Evolutionary conservation across 306 rosid species (phyloP).

Genomic region (Malus fusca): DNA sequence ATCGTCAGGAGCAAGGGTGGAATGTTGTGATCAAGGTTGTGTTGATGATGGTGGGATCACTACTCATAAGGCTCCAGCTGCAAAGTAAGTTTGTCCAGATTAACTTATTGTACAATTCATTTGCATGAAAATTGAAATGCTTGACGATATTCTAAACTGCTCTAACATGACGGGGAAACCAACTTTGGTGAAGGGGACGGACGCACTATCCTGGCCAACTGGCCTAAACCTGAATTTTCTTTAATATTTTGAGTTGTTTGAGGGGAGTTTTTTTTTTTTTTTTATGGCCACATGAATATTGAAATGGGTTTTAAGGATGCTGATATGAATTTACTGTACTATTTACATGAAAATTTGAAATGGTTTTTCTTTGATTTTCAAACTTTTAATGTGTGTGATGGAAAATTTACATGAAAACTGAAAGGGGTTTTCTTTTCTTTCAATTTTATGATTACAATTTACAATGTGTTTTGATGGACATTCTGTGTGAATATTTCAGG

Average conservation of each 20-base stretch:
- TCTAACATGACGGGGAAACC: too few relatives aligned
- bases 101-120: background rate
- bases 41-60: background rate
- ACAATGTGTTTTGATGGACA: background rate
- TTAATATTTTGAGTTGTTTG: too few relatives aligned
- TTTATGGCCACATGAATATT: too few relatives aligned
- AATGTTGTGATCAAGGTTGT: background rate
- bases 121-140: background rate
- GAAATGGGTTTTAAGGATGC: slow-evolving; percentile 8
- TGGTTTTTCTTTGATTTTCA: background rate
- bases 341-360: too few relatives aligned
- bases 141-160: background rate
- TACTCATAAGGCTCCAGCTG: slow-evolving; percentile 5
- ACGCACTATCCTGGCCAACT: background rate
- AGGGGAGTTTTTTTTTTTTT: too few relatives aligned
- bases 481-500: slow-evolving; percentile 17
- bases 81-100: slow-evolving; percentile 36
- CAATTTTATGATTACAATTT: background rate
- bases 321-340: background rate
- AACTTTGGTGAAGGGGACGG: background rate
- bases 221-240: too few relatives aligned
- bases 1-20: background rate
- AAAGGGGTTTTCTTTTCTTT: background rate
- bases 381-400: background rate
- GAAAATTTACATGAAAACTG: background rate